Base-by-base conservation (phyloP, 768 basidiomycete genomes). In the Leccinum barrowsii region DNA sequence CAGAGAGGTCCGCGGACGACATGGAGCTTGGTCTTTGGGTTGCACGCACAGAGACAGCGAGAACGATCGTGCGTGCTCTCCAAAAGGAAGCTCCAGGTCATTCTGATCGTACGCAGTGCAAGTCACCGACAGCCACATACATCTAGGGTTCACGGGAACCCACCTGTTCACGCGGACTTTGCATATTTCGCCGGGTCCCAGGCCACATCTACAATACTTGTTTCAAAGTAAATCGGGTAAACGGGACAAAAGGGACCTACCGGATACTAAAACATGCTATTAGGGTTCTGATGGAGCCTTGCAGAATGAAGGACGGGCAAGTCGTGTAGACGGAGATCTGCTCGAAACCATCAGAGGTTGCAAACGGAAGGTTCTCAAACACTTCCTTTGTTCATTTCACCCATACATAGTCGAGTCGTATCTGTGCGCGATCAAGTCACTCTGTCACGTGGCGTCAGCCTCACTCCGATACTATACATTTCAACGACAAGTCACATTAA, bases 1-100 rank as follows among this genome's bases (percentile, higher is more conserved):
- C 49, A 35, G n/a, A 55, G 56, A 58, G 60, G 60, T 63, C 62
- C 70, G 63, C 65, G 65, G 61, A 63, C 15, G 59, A 63, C 44
- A 52, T 53, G 67, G 59, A 63, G 35, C 56, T 58, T 69, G 55
- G 57, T 56, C 54, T 49, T 54, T 54, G 63, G 49, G 50, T 63
- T 65, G 24, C 58, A 54, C 6, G 34, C 51, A 52, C 44, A 57
- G 57, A 52, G 61, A 34, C 32, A 35, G 24, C 49, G 32, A 19
- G 57, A 63, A 48, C 56, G 59, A 52, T 63, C 21, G 56, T 37
- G 54, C n/a, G 42, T 49, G 26, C 46, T 21, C 63, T 62, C 54
- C 47, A 65, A 63, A 65, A 56, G 54, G 56, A 55, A 56, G 54
- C 13, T 49, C 40, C n/a, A 7, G 5, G 40, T 42, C 49, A 40